Evolutionary conservation across 192 early-diverging fungal genomes (phyloP), one percentile per base, ranked within the genome.

Genomic region (Backusella parvicylindrica): DNA sequence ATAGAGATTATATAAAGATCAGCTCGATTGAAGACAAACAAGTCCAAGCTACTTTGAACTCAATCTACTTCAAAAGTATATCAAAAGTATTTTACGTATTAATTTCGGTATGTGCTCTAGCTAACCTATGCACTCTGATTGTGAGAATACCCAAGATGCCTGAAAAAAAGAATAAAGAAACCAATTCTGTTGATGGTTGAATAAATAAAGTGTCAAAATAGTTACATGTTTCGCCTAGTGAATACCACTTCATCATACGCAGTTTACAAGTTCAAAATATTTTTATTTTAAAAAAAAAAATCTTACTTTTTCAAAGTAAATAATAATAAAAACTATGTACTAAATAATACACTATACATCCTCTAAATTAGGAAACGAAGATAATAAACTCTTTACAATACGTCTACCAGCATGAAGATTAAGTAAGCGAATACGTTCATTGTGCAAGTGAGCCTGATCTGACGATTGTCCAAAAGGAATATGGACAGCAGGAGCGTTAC

Each of bases 381-480:
- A 30, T 38, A 80, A 64, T 15, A 80, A 16, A 5, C 23, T 63
- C 70, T 88, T 88, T 41, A 92, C 82, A 47, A 94, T 88, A 43
- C 88, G 81, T 69, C 87, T 86, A 35, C 92, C 92, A 21, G 85
- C 85, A 78, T 89, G 77, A 43, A 94, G 73, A 68, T 94, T 94
- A 68, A 85, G 84, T 35, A 92, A 76, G 41, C 90, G 81, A 53
- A 94, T 94, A 23, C 92, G 84, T 81, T 94, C 92, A 60, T 94
- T 92, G 67, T 89, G 89, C 72, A 94, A 77, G 79, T 94, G 92
- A 3, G 92, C 92, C 68, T 94, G 91, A 65, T 94, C 92, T 1
- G 92, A 90, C 11, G 91, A 60, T 40, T 89, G 92, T 60, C 92
- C 92, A 88, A 94, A 89, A 2, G 92, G 92, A 72, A 94, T 86